phyloP scores from a whole-genome alignment of 768 basidiomycete genomes.

The Lepiota venenata region DNA sequence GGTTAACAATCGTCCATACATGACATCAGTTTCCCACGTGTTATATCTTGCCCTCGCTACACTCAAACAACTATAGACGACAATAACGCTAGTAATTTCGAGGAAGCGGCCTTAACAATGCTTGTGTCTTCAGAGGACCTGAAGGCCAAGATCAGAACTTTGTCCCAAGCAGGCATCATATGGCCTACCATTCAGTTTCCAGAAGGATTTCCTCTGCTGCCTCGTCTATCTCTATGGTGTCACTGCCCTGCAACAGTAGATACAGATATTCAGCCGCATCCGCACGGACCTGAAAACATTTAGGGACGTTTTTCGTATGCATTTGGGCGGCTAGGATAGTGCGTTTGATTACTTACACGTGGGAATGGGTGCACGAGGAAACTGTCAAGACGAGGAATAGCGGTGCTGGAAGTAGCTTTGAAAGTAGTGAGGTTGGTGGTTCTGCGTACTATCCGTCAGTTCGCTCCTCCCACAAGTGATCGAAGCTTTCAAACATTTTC shows the following conservation, averaged over 20 bases:
- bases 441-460: constrained; percentile 33
- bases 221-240: constrained; percentile 57
- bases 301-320: constrained; percentile 10
- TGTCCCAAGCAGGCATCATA: no score
- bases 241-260: constrained; percentile 66
- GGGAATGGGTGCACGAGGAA: constrained; percentile 84
- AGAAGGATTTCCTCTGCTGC: constrained; percentile 66
- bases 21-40: constrained; percentile 12
- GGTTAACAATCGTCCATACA: neutral
- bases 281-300: constrained; percentile 58
- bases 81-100: constrained; percentile 30
- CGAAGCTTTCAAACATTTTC: constrained; percentile 63
- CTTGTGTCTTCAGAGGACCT: constrained; percentile 48
- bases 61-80: neutral
- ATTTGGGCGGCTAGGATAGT: constrained; percentile 13
- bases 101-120: constrained; percentile 36
- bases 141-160: neutral
- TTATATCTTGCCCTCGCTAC: neutral
- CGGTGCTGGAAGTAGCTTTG: constrained; percentile 39
- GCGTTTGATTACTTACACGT: constrained; percentile 46
- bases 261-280: constrained; percentile 85
- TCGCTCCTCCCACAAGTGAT: neutral
- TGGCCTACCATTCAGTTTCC: constrained; percentile 76
- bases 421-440: constrained; percentile 62
- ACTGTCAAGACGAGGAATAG: constrained; percentile 40